Conservation (phyloP, 2,329 filamentous ascomycete species). For the Penicillium sp. region DNA sequence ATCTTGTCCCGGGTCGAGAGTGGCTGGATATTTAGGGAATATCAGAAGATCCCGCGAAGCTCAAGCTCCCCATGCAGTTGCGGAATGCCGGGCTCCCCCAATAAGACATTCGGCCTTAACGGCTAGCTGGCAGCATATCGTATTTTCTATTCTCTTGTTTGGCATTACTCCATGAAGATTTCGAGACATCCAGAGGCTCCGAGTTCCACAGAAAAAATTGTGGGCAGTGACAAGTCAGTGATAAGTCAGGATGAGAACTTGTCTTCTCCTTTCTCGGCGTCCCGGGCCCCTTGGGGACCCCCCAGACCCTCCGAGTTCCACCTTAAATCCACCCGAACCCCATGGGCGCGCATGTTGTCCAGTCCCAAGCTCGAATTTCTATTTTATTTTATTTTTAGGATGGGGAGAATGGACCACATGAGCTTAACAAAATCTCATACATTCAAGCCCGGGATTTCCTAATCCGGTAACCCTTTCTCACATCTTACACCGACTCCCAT, state of each 20-base stretch:
- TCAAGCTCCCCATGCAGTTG: not conserved
- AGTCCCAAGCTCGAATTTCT: not conserved
- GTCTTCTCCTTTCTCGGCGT: slow-evolving; percentile 7
- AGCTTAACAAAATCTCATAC: slow-evolving; percentile 7
- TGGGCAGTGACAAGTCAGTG: not conserved
- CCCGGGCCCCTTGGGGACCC: not conserved
- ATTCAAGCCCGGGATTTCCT: slow-evolving; percentile 14
- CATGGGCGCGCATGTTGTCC: not conserved
- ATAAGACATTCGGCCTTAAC: not conserved
- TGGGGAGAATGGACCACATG: slow-evolving; percentile 1
- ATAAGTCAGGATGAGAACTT: not conserved
- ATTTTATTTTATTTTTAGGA: slow-evolving; percentile 9
- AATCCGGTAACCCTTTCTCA: slow-evolving; percentile 14
- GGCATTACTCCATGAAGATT: not conserved
- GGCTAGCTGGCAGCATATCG: not conserved
- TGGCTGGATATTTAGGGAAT: not conserved
- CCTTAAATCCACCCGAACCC: not conserved
- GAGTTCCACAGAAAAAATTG: not conserved
- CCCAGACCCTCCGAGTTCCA: slow-evolving; percentile 3
- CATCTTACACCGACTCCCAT: not conserved
- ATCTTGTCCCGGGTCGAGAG: not conserved
- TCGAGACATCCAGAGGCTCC: not conserved
- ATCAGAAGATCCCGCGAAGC: slow-evolving; percentile 7
- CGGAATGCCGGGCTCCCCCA: not conserved
- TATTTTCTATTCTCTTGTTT: not conserved